phyloP scores from a whole-genome alignment of 768 basidiomycete genomes.

The Dentipellis sp. region DNA sequence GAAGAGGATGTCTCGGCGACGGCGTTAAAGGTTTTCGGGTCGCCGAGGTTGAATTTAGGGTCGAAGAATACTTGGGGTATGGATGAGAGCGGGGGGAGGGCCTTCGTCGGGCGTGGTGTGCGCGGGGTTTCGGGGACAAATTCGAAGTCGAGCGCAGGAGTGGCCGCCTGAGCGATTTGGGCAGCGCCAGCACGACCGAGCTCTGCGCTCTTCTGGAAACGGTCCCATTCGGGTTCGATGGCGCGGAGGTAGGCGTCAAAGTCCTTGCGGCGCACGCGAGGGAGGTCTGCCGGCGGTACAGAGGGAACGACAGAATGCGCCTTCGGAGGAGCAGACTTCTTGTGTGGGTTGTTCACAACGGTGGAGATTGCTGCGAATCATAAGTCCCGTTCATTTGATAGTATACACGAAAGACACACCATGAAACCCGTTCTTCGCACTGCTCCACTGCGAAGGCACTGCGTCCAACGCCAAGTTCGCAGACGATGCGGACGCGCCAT shows the following conservation, averaged over 20 bases:
- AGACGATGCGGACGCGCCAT: slow-evolving; percentile 36
- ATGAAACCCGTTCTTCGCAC: slow-evolving; percentile 80
- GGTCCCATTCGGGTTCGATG: slow-evolving; percentile 69
- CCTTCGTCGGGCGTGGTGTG: slow-evolving; percentile 24
- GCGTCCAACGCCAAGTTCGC: slow-evolving; percentile 37
- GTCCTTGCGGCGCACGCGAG: slow-evolving; percentile 73
- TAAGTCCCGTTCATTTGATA: background rate
- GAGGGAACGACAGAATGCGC: slow-evolving; percentile 73
- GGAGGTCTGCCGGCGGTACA: slow-evolving; percentile 63
- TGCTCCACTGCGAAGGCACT: slow-evolving; percentile 66
- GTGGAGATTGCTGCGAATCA: slow-evolving; percentile 74
- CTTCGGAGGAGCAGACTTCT: slow-evolving; percentile 78
- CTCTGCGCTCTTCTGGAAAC: slow-evolving; percentile 42
- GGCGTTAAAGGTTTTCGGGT: slow-evolving; percentile 65
- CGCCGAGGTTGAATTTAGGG: slow-evolving; percentile 67
- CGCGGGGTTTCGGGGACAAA: slow-evolving; percentile 15
- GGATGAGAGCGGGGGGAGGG: slow-evolving; percentile 58
- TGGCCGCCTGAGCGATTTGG: slow-evolving; percentile 12
- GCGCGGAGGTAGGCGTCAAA: slow-evolving; percentile 76
- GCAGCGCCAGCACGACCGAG: slow-evolving; percentile 24
- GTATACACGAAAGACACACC: slow-evolving; percentile 36
- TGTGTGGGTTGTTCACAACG: slow-evolving; percentile 85
- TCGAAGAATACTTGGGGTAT: slow-evolving; percentile 83
- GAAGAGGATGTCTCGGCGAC: slow-evolving; percentile 45
- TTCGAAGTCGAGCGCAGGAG: slow-evolving; percentile 1